Evolutionary conservation across 2,329 filamentous ascomycete species (phyloP).

Genomic region (Penicillium sp.): DNA sequence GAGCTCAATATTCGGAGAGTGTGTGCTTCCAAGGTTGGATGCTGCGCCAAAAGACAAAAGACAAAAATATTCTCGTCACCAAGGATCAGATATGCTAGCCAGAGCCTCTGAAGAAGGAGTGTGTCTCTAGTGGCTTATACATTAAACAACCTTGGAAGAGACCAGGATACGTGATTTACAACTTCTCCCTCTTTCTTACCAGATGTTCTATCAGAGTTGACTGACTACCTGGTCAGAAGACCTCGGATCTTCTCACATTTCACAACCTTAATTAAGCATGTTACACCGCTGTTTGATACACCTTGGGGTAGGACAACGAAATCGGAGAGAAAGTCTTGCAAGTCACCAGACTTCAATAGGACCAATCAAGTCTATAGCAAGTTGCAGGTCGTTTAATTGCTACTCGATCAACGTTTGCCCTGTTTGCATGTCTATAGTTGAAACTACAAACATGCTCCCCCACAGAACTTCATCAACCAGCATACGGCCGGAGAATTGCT

Average conservation of each 20-base stretch:
- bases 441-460: background rate
- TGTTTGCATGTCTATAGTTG: conserved; percentile 7
- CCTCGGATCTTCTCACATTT: background rate
- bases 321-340: background rate
- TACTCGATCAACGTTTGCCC: background rate
- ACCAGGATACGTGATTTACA: background rate
- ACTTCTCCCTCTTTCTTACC: background rate
- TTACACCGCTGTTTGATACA: background rate
- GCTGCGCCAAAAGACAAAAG: too few relatives aligned
- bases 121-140: too few relatives aligned
- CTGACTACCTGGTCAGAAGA: background rate
- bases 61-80: too few relatives aligned
- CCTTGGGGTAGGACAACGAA: background rate
- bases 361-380: background rate
- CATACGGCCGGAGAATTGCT: conserved; percentile 26
- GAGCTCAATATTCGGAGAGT: too few relatives aligned
- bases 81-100: too few relatives aligned
- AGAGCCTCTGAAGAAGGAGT: too few relatives aligned
- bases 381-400: background rate
- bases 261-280: background rate
- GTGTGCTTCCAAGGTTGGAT: too few relatives aligned
- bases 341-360: background rate
- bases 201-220: background rate
- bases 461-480: conserved; percentile 20
- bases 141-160: background rate